phyloP scores from a whole-genome alignment of 371 early-diverging fungal genomes.

The Mortierella sp. region DNA sequence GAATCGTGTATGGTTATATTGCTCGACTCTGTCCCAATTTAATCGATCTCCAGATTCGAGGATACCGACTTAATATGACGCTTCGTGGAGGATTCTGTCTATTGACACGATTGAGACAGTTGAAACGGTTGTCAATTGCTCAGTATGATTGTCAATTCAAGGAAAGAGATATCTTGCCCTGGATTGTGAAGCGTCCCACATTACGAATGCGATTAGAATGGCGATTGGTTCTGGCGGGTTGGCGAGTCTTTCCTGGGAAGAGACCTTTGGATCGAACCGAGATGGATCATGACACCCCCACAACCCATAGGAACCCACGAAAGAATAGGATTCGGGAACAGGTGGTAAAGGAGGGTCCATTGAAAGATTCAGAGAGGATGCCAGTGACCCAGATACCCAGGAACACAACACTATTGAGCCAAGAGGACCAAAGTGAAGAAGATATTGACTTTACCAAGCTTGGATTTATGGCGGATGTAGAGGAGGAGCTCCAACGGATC shows the following conservation, averaged over 20 bases:
- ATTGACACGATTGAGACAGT: constrained; percentile 19
- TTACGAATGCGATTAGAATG: neutral
- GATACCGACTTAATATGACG: constrained; percentile 24
- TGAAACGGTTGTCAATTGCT: constrained; percentile 15
- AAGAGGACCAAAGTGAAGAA: neutral
- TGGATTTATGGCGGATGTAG: constrained; percentile 20
- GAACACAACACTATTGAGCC: neutral
- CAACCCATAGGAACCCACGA: too few species aligned
- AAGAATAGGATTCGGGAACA: too few species aligned
- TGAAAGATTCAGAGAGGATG: neutral
- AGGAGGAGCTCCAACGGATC: constrained; percentile 15
- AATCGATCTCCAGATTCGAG: constrained; percentile 19
- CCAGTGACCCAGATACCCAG: neutral
- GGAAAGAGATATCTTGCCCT: constrained; percentile 29
- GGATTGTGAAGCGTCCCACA: constrained; percentile 21
- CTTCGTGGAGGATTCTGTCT: constrained; percentile 24
- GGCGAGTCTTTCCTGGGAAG: neutral
- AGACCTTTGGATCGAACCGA: constrained; percentile 7
- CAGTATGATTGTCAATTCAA: constrained; percentile 18
- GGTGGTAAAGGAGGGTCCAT: constrained; percentile 20
- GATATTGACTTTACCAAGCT: constrained; percentile 2
- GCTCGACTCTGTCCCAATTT: constrained; percentile 26
- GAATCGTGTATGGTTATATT: constrained; percentile 33
- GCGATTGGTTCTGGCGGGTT: neutral
- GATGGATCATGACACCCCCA: constrained; percentile 9